Evolutionary conservation across 2,329 filamentous ascomycete species (phyloP).

Genomic region (Claviceps sp.): DNA sequence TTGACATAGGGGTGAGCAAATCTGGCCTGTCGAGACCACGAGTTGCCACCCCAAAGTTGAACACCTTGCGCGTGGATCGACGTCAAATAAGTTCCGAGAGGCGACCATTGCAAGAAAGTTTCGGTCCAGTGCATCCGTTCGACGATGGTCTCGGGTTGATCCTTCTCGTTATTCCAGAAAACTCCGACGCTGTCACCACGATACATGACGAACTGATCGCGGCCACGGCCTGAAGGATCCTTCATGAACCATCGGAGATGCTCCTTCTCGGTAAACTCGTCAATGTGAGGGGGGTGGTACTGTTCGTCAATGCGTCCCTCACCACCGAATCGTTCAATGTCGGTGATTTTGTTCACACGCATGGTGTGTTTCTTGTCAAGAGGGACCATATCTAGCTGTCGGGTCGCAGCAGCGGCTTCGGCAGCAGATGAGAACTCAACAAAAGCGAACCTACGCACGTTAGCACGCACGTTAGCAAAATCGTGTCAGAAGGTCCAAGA

Average conservation of each 20-base stretch:
- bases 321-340: slow-evolving; percentile 89
- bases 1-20: slow-evolving; percentile 95
- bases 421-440: slow-evolving; percentile 88
- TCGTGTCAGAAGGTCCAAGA: neutral
- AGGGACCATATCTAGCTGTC: slow-evolving; percentile 71
- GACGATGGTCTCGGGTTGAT: slow-evolving; percentile 73
- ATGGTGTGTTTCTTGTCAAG: slow-evolving; percentile 97
- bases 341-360: slow-evolving; percentile 93
- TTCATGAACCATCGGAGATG: slow-evolving; percentile 89
- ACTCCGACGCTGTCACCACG: slow-evolving; percentile 83
- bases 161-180: slow-evolving; percentile 97
- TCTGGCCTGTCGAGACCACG: slow-evolving; percentile 80
- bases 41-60: slow-evolving; percentile 86
- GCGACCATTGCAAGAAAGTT: slow-evolving; percentile 96
- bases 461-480: neutral
- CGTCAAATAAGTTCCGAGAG: slow-evolving; percentile 82
- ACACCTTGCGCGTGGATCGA: slow-evolving; percentile 94
- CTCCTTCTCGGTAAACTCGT: slow-evolving; percentile 82
- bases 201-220: slow-evolving; percentile 94
- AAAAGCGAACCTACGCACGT: slow-evolving; percentile 65
- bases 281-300: slow-evolving; percentile 69
- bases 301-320: slow-evolving; percentile 90
- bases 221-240: slow-evolving; percentile 63
- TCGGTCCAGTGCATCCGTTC: slow-evolving; percentile 96
- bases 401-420: slow-evolving; percentile 80